Base-by-base conservation (phyloP, 441 rosid species). In the Erysimum cheiri region DNA sequence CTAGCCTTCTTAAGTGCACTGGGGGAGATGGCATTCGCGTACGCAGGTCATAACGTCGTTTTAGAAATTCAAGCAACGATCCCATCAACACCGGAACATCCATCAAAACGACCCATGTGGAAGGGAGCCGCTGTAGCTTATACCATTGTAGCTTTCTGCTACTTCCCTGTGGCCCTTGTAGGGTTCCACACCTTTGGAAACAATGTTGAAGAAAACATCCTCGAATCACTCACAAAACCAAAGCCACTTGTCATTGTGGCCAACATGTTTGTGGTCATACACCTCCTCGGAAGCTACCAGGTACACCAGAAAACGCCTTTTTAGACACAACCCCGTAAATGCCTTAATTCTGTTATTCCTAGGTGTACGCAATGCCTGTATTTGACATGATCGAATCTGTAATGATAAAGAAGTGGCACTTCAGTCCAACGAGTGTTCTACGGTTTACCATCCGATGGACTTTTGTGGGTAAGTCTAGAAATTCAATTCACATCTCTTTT, bases 321-420 rank as follows among this genome's bases (percentile, higher is more conserved):
- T 22, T 22, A 19, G 22, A 19, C 22, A 48, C 53, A 6, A 29
- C n/a, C n/a, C n/a, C n/a, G n/a, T n/a, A n/a, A n/a, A n/a, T n/a
- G n/a, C n/a, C n/a, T 24, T 49, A 11, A 24, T 0, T n/a, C 8
- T 17, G 60, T 3, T 10, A 11, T 24, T 55, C 22, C 8, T 67
- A 85, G 90, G 74, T 85, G 28, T 87, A 77, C 19, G 92, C 92
- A 14, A 85, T 87, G 85, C 88, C 92, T 0, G 92, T 87, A 2
- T 87, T 82, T 66, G 92, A 87, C 82, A 85, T 87, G 90, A 66
- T 83, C 6, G 92, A 87, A 67, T 81, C 87, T 33, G 56, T 82
- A 9, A 22, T 84, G 76, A 87, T 85, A 37, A 87, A 70, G 82
- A 82, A 81, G 63, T 48, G 81, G 76, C 78, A 80, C 17, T 87